Evolutionary conservation across 1,284 basidiomycete species (phyloP).

Genomic region (Trichosporon faecale): DNA sequence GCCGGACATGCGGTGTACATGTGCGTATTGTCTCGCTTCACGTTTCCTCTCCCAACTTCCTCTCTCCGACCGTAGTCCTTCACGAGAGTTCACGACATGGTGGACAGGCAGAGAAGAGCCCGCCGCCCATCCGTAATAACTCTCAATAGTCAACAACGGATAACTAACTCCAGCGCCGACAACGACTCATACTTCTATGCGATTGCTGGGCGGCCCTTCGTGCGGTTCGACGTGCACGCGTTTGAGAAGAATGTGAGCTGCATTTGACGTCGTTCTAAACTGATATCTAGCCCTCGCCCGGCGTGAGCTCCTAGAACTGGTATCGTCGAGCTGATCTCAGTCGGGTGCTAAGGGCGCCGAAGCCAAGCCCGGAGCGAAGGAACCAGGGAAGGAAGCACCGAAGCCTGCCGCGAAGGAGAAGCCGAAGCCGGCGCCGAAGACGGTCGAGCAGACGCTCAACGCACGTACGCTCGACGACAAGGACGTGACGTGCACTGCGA

Average conservation of each 20-base stretch:
- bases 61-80: too few relatives aligned
- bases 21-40: constrained; percentile 26
- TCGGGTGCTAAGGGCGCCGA: not conserved
- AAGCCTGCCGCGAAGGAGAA: not conserved
- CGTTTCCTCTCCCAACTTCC: too few relatives aligned
- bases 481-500: not conserved
- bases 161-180: constrained; percentile 32
- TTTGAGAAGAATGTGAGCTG: constrained; percentile 38
- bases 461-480: not conserved
- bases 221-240: constrained; percentile 38
- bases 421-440: constrained; percentile 3
- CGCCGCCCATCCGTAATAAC: too few relatives aligned
- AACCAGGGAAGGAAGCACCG: not conserved
- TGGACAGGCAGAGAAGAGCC: too few relatives aligned
- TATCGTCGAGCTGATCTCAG: not conserved
- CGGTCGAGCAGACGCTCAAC: constrained; percentile 14
- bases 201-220: constrained; percentile 45
- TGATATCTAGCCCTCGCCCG: not conserved
- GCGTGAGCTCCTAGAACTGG: not conserved
- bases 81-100: too few relatives aligned
- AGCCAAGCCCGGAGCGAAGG: constrained; percentile 7
- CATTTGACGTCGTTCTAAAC: not conserved
- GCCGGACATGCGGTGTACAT: constrained; percentile 36
- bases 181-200: constrained; percentile 48
- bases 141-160: too few relatives aligned